phyloP scores from a whole-genome alignment of 495 filamentous ascomycete species.

The Patellaria atrata region DNA sequence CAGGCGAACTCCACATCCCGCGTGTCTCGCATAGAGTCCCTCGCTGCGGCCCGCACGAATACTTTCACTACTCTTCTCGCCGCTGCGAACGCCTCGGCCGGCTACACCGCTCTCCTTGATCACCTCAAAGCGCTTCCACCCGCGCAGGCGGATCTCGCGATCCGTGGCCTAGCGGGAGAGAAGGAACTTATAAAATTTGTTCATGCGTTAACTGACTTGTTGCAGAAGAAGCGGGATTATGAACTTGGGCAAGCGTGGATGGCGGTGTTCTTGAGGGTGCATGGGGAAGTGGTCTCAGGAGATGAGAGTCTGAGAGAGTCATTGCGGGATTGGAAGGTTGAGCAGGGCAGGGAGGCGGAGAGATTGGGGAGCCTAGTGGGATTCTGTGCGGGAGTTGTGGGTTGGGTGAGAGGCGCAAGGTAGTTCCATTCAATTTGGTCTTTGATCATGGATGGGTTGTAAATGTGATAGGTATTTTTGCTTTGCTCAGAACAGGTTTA shows the following conservation, averaged over 20 bases:
- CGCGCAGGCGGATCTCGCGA: conserved; percentile 71
- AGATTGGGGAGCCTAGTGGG: conserved; percentile 65
- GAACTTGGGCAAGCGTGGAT: conserved; percentile 95
- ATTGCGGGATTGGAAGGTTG: conserved; percentile 45
- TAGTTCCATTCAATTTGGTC: too few species aligned
- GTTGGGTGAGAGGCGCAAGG: conserved; percentile 57
- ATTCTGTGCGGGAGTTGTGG: conserved; percentile 77
- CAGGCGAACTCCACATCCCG: conserved; percentile 6
- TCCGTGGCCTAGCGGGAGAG: conserved; percentile 54
- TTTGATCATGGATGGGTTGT: too few species aligned
- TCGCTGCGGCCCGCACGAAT: conserved; percentile 25
- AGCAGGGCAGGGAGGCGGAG: conserved; percentile 51
- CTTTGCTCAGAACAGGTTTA: too few species aligned
- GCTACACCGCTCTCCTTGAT: conserved; percentile 41
- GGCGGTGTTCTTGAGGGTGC: conserved; percentile 71
- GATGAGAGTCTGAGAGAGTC: conserved; percentile 20
- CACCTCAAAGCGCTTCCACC: conserved; percentile 68
- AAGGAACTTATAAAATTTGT: conserved; percentile 57
- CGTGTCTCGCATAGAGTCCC: conserved; percentile 10
- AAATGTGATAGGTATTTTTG: too few species aligned
- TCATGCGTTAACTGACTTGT: conserved; percentile 50
- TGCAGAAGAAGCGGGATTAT: conserved; percentile 60
- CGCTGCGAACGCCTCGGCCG: conserved; percentile 30
- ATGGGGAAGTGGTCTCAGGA: conserved; percentile 42
- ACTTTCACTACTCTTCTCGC: conserved; percentile 47